Conservation (phyloP, 2,329 filamentous ascomycete genomes). For the Xylariaceae sp. region DNA sequence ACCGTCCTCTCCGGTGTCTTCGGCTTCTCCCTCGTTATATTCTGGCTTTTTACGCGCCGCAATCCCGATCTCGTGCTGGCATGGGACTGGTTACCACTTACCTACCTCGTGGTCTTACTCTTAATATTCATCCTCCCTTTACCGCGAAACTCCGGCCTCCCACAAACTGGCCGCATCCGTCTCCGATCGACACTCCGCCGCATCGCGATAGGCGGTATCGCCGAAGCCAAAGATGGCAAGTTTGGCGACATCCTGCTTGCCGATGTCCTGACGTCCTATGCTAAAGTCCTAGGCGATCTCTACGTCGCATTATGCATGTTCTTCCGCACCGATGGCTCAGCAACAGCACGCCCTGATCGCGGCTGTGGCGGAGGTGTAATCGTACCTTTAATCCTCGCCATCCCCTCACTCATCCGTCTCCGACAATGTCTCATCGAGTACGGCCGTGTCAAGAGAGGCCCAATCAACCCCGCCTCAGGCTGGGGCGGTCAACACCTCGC, state of each 20-base stretch:
- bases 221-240: constrained; percentile 81
- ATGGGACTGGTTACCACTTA: constrained; percentile 83
- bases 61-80: constrained; percentile 64
- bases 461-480: constrained; percentile 53
- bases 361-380: constrained; percentile 73
- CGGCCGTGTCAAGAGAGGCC: constrained; percentile 60
- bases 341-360: constrained; percentile 77
- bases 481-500: constrained; percentile 86
- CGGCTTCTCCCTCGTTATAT: constrained; percentile 66
- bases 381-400: constrained; percentile 78
- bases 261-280: constrained; percentile 91
- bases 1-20: constrained; percentile 71
- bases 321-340: constrained; percentile 64
- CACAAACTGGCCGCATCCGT: constrained; percentile 67
- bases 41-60: constrained; percentile 78
- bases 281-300: constrained; percentile 85
- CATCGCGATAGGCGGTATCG: constrained; percentile 79
- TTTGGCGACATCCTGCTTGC: constrained; percentile 93
- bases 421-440: constrained; percentile 92
- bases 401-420: constrained; percentile 81
- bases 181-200: constrained; percentile 74
- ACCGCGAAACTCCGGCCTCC: constrained; percentile 57
- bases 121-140: constrained; percentile 64
- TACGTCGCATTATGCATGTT: constrained; percentile 93
- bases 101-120: constrained; percentile 71